Evolutionary conservation across 352 stramenopile genomes (phyloP).

Genomic region (Saprolegnia parasitica): DNA sequence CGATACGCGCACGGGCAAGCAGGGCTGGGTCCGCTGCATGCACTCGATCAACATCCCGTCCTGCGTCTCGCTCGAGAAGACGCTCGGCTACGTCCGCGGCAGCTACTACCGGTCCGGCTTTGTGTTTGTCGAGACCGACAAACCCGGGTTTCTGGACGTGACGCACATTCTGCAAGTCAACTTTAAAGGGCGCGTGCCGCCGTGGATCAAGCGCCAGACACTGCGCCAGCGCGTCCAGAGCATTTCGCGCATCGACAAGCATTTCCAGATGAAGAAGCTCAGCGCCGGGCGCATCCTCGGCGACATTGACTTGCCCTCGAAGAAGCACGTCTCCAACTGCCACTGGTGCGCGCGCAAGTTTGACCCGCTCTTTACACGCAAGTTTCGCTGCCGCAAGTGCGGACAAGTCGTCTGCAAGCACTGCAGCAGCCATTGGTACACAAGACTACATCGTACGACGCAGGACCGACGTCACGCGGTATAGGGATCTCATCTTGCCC

Average conservation of each 20-base stretch:
- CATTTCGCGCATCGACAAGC: constrained; percentile 50
- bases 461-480: too few species aligned
- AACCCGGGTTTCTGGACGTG: constrained; percentile 74
- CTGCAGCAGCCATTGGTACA: constrained; percentile 70
- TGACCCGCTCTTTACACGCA: constrained; percentile 43
- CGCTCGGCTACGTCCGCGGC: constrained; percentile 64
- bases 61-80: constrained; percentile 77
- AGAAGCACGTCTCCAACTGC: constrained; percentile 39
- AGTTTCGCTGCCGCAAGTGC: constrained; percentile 68
- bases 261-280: constrained; percentile 72
- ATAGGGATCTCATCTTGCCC: constrained; percentile 55
- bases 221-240: constrained; percentile 20
- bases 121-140: constrained; percentile 74
- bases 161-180: constrained; percentile 83
- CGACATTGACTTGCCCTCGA: constrained; percentile 58
- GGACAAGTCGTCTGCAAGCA: constrained; percentile 61
- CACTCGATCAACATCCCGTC: constrained; percentile 85
- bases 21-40: constrained; percentile 64
- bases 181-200: constrained; percentile 48
- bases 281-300: constrained; percentile 71
- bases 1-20: constrained; percentile 23
- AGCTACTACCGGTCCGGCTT: constrained; percentile 79
- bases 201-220: constrained; percentile 23
- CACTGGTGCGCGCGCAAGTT: constrained; percentile 76
- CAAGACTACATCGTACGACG: not conserved